These are phyloP conservation scores for Astrothelium subdiscretum DNA, from an alignment of 495 filamentous ascomycete genomes.

Conservation along the genomic window DNA sequence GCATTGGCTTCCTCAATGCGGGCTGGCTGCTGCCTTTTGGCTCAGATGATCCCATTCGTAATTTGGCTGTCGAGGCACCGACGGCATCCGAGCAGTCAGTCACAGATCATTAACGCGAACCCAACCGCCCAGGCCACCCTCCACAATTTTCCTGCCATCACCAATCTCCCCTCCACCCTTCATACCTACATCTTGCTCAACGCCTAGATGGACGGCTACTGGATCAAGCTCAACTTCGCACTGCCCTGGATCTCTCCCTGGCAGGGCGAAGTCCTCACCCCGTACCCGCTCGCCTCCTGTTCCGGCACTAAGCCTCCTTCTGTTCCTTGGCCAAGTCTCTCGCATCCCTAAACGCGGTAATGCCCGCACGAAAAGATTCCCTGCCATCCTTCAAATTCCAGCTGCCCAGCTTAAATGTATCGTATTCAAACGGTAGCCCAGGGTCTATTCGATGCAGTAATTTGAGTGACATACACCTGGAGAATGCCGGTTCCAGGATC, in stretches of 20 bases:
- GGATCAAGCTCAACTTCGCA: not conserved
- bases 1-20: too few relatives aligned
- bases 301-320: not conserved
- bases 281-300: not conserved
- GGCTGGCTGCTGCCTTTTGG: not conserved
- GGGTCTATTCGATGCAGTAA: too few relatives aligned
- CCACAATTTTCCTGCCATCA: not conserved
- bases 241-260: not conserved
- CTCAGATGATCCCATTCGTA: not conserved
- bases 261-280: not conserved
- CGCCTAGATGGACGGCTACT: not conserved
- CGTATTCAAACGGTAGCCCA: too few relatives aligned
- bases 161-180: not conserved
- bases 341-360: too few relatives aligned
- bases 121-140: not conserved
- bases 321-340: not conserved
- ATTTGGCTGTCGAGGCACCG: not conserved
- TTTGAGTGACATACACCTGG: too few relatives aligned
- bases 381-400: too few relatives aligned
- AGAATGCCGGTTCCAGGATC: too few relatives aligned
- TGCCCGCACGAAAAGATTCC: too few relatives aligned
- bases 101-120: too few relatives aligned
- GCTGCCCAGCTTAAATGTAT: too few relatives aligned
- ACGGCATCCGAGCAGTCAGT: not conserved
- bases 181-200: not conserved